Evolutionary conservation across 139 green algal species (phyloP).

Genomic region (Chlamydomonas incerta): DNA sequence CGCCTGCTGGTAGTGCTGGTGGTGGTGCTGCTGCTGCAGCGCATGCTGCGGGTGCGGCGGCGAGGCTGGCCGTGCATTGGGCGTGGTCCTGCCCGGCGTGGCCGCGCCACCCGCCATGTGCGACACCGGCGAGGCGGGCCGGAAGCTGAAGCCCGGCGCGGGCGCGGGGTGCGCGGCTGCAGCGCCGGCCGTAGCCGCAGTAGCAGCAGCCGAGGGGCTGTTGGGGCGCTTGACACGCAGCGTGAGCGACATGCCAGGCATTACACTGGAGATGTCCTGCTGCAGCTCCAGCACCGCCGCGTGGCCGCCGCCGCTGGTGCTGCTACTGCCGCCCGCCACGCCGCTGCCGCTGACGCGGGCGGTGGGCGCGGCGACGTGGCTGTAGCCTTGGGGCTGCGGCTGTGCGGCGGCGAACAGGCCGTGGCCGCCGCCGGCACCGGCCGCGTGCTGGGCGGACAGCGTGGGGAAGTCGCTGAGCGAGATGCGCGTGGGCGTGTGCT

Average conservation of each 20-base stretch:
- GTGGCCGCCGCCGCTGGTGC: too few species aligned
- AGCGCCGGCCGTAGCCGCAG: too few species aligned
- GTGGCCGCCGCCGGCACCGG: background rate
- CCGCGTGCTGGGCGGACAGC: background rate
- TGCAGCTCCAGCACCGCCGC: slow-evolving; percentile 24
- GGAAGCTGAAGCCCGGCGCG: background rate
- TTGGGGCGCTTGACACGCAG: slow-evolving; percentile 27
- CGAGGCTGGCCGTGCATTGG: too few species aligned
- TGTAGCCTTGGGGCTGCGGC: too few species aligned
- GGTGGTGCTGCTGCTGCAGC: background rate
- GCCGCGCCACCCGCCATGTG: too few species aligned
- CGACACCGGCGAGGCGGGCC: background rate
- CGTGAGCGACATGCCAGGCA: slow-evolving; percentile 40
- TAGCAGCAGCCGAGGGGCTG: too few species aligned
- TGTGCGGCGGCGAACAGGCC: too few species aligned
- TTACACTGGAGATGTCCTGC: slow-evolving; percentile 43
- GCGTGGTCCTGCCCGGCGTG: background rate
- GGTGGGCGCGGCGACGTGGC: too few species aligned
- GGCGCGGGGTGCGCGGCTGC: too few species aligned
- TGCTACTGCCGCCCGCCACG: too few species aligned
- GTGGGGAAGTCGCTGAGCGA: slow-evolving; percentile 23
- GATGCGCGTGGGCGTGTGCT: background rate
- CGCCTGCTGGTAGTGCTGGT: background rate
- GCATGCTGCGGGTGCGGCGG: background rate
- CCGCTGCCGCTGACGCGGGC: too few species aligned